Evolutionary conservation across 1,284 basidiomycete genomes (phyloP).

Genomic region (Amylostereum areolatum): DNA sequence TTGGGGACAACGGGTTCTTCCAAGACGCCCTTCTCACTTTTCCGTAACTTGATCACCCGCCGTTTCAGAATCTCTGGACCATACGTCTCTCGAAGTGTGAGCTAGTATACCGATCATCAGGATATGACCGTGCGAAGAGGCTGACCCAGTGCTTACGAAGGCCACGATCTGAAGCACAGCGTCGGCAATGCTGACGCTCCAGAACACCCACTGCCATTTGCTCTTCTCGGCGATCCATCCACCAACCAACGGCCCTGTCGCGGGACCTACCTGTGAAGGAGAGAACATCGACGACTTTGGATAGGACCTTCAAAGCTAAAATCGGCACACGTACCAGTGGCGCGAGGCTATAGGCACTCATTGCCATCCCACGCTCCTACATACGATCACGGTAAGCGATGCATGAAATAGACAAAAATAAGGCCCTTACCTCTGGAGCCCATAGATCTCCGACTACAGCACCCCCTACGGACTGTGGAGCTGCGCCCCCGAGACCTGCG

Average conservation of each 20-base stretch:
- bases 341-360: too few species aligned
- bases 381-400: too few species aligned
- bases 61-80: constrained; percentile 23
- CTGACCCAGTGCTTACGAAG: constrained; percentile 16
- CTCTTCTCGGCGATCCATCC: constrained; percentile 1
- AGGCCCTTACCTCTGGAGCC: background rate
- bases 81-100: constrained; percentile 26
- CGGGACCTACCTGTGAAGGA: background rate
- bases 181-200: constrained; percentile 6
- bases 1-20: constrained; percentile 6
- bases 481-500: background rate
- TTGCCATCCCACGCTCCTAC: too few species aligned
- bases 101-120: constrained; percentile 8
- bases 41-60: constrained; percentile 17
- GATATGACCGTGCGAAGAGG: constrained; percentile 4
- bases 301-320: too few species aligned
- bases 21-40: constrained; percentile 13
- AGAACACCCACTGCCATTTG: constrained; percentile 11
- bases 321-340: too few species aligned
- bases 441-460: background rate
- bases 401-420: too few species aligned
- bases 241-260: background rate
- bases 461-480: background rate
- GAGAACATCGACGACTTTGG: too few species aligned
- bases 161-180: constrained; percentile 24